Evolutionary conservation across 768 basidiomycete genomes (phyloP).

Genomic region (Lactifluus pinguis): DNA sequence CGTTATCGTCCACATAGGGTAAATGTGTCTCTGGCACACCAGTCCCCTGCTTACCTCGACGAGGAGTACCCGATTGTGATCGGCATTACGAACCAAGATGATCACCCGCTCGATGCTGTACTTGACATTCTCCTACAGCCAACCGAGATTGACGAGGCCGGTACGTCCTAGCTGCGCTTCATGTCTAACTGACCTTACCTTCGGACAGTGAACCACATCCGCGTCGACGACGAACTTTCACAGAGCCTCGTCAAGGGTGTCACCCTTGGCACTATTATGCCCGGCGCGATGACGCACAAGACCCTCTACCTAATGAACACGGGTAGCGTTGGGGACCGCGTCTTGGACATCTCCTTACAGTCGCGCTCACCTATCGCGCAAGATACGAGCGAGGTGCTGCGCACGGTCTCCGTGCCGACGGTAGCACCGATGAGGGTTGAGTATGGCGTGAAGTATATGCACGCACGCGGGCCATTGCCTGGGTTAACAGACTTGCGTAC

Average conservation of each 20-base stretch:
- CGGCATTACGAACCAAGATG: constrained; percentile 63
- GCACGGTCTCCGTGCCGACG: constrained; percentile 58
- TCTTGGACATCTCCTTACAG: constrained; percentile 74
- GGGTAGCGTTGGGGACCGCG: constrained; percentile 59
- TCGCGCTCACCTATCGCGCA: constrained; percentile 33
- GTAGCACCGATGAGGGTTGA: constrained; percentile 49
- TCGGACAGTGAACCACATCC: constrained; percentile 47
- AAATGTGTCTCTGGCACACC: constrained; percentile 45
- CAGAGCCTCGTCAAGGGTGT: constrained; percentile 68
- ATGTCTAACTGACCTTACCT: neutral
- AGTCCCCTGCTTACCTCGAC: constrained; percentile 65
- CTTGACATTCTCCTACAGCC: constrained; percentile 78
- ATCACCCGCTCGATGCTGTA: constrained; percentile 53
- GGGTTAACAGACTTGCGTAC: constrained; percentile 45
- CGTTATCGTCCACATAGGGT: constrained; percentile 55
- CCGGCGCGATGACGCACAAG: constrained; percentile 50
- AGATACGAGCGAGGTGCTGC: constrained; percentile 50
- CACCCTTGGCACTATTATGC: constrained; percentile 50
- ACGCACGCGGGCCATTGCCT: constrained; percentile 32
- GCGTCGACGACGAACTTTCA: constrained; percentile 54
- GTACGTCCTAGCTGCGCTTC: constrained; percentile 32
- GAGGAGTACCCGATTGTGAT: constrained; percentile 73
- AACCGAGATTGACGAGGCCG: constrained; percentile 60
- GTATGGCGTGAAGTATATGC: constrained; percentile 47
- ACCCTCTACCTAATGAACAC: constrained; percentile 53